These are phyloP conservation scores for Scheffersomyces titani DNA, from an alignment of 1,139 yeast species.

Conservation along the genomic window DNA sequence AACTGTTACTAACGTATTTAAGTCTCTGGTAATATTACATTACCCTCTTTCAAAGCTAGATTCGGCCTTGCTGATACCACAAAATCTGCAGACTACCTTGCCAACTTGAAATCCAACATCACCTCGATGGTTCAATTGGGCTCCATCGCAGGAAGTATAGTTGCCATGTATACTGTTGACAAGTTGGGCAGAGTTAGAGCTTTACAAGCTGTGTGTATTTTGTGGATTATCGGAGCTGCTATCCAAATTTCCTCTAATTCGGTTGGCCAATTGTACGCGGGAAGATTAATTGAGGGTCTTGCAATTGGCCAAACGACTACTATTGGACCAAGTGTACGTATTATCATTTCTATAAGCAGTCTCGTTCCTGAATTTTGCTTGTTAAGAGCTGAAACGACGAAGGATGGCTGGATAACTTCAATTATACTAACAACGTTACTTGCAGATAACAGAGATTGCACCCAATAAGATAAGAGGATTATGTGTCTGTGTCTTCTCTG, in stretches of 20 bases:
- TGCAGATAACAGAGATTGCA: constrained; percentile 54
- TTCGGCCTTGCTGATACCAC: constrained; percentile 49
- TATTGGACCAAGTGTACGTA: constrained; percentile 57
- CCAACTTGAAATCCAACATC: constrained; percentile 54
- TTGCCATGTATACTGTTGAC: constrained; percentile 54
- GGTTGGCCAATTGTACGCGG: constrained; percentile 55
- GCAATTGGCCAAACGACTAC: constrained; percentile 61
- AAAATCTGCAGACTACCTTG: constrained; percentile 37
- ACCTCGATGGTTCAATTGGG: constrained; percentile 67
- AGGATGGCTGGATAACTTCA: no score
- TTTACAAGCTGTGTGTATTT: constrained; percentile 43
- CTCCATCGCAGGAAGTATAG: constrained; percentile 55
- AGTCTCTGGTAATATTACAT: constrained; percentile 47
- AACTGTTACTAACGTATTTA: neutral
- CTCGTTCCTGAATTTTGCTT: no score
- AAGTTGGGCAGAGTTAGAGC: constrained; percentile 56
- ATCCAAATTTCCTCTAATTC: constrained; percentile 47
- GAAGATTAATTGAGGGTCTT: constrained; percentile 55
- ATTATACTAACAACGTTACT: no score
- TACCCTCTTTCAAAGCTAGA: constrained; percentile 39
- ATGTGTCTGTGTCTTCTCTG: constrained; percentile 51
- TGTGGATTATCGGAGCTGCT: constrained; percentile 50
- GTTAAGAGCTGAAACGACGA: no score
- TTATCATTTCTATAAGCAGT: no score
- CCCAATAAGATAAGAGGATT: constrained; percentile 56